Conservation (phyloP, 164 flowering plant genomes). For the Annona squamosa region DNA sequence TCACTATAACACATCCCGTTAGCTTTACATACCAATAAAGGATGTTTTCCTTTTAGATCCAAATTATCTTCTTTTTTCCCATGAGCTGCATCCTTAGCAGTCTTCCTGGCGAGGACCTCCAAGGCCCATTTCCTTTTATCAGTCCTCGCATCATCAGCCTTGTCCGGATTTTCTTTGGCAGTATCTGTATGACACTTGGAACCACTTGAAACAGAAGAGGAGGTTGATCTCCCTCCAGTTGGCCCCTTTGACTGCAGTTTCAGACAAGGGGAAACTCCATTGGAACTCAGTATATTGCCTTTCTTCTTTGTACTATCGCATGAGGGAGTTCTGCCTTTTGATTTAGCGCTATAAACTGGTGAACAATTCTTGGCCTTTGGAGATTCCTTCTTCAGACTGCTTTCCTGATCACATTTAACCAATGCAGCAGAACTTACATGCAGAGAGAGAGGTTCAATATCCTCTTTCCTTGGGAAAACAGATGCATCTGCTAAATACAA, state of each 20-base stretch:
- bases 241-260: constrained; percentile 19
- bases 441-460: constrained; percentile 64
- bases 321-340: constrained; percentile 19
- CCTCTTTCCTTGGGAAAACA: constrained; percentile 75
- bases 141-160: constrained; percentile 37
- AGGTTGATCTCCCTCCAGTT: constrained; percentile 12
- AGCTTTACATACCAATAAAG: constrained; percentile 53
- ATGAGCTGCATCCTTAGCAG: constrained; percentile 30
- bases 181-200: constrained; percentile 21
- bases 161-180: constrained; percentile 29
- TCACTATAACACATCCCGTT: not conserved
- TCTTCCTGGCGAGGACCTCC: constrained; percentile 86
- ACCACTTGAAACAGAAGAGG: constrained; percentile 21
- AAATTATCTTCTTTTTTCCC: constrained; percentile 43
- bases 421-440: constrained; percentile 14
- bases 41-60: constrained; percentile 57
- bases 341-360: constrained; percentile 11
- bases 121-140: constrained; percentile 95
- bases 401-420: constrained; percentile 1
- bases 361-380: constrained; percentile 12
- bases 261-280: constrained; percentile 18
- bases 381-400: not conserved
- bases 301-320: constrained; percentile 23
- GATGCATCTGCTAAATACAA: constrained; percentile 92
- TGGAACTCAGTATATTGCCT: constrained; percentile 16